These are phyloP conservation scores for Conticribra guillardii DNA, from an alignment of 108 stramenopile species.

Conservation along the genomic window DNA sequence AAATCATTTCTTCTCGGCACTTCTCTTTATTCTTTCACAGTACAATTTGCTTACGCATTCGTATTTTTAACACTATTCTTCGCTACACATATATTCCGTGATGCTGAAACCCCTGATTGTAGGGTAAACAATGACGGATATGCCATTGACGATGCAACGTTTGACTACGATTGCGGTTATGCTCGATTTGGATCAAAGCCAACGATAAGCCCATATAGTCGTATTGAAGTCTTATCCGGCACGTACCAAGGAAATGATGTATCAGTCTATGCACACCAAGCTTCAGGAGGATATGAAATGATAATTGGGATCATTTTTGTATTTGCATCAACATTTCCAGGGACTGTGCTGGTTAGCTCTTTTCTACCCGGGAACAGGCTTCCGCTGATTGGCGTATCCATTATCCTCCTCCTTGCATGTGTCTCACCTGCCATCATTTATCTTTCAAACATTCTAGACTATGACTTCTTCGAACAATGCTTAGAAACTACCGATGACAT, in stretches of 20 bases:
- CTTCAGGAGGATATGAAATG: slow-evolving; percentile 46
- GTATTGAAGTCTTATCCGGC: slow-evolving; percentile 12
- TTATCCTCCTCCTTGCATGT: slow-evolving; percentile 41
- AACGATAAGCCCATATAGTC: not conserved
- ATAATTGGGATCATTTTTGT: slow-evolving; percentile 44
- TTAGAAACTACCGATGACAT: slow-evolving; percentile 1
- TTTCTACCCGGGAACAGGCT: slow-evolving; percentile 44
- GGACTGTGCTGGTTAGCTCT: slow-evolving; percentile 46
- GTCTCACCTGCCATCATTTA: slow-evolving; percentile 38
- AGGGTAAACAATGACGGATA: not conserved
- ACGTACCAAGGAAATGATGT: slow-evolving; percentile 38
- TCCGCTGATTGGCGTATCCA: slow-evolving; percentile 33
- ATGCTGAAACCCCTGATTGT: not conserved
- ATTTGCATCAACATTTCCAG: slow-evolving; percentile 52
- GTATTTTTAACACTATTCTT: slow-evolving; percentile 51
- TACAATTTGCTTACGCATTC: slow-evolving; percentile 49
- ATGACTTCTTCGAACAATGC: slow-evolving; percentile 4
- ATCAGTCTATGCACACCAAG: slow-evolving; percentile 26
- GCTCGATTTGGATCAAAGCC: slow-evolving; percentile 23
- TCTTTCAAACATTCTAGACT: not conserved
- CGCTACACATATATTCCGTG: slow-evolving; percentile 38
- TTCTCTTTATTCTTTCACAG: slow-evolving; percentile 44
- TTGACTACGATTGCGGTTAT: slow-evolving; percentile 14
- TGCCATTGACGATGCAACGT: slow-evolving; percentile 6
- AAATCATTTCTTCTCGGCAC: slow-evolving; percentile 44